Conservation (phyloP, 345 rosid genomes). For the Eucalyptus fibrosa region DNA sequence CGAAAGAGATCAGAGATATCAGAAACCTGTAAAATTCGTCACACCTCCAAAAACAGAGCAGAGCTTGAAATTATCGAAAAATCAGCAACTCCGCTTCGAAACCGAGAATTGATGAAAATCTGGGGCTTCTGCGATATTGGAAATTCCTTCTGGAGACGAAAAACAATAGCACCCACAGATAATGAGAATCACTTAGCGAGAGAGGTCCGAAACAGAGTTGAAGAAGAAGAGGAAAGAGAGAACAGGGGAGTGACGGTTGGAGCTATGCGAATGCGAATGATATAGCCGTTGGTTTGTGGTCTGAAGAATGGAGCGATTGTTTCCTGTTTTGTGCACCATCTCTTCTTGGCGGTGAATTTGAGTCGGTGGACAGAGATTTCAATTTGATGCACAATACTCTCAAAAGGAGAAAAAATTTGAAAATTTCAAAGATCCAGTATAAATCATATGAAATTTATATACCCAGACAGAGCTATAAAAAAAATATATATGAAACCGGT, state of each 20-base stretch:
- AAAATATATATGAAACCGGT: not conserved
- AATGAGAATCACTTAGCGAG: not conserved
- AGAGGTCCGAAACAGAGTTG: not conserved
- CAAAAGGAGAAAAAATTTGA: not conserved
- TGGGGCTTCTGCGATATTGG: not conserved
- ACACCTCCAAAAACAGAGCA: not conserved
- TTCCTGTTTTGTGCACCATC: not conserved
- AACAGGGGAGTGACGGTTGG: not conserved
- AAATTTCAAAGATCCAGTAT: no score
- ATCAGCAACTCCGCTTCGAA: not conserved
- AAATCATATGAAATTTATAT: not conserved
- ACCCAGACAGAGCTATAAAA: no score
- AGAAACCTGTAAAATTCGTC: not conserved
- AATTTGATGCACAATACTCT: not conserved
- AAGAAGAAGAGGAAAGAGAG: not conserved
- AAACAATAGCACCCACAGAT: not conserved
- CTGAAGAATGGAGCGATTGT: not conserved
- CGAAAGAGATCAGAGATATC: not conserved
- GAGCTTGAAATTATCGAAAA: not conserved
- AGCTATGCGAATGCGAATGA: not conserved
- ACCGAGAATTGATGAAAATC: not conserved
- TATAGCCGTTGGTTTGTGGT: not conserved
- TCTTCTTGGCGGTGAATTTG: not conserved
- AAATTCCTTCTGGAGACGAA: not conserved
- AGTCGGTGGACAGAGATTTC: no score